These are phyloP conservation scores for Botrytis elliptica DNA, from an alignment of 2,329 filamentous ascomycete genomes.

Conservation along the genomic window DNA sequence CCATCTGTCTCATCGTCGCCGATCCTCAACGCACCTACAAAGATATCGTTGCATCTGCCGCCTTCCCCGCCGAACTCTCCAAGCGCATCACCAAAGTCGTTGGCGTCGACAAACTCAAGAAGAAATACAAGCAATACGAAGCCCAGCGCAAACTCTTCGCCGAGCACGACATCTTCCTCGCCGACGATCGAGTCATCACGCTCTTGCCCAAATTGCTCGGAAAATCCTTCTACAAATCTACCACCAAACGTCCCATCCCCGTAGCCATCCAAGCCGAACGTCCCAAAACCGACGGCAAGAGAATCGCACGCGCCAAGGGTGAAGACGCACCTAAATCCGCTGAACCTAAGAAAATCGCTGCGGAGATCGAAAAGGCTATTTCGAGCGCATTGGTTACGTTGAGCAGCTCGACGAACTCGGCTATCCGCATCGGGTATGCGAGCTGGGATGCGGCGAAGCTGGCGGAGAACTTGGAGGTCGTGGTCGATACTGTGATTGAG, in stretches of 20 bases:
- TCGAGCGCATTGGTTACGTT: constrained; percentile 77
- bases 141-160: constrained; percentile 75
- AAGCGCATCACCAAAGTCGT: constrained; percentile 74
- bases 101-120: constrained; percentile 79
- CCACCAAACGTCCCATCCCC: constrained; percentile 81
- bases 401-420: constrained; percentile 73
- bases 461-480: constrained; percentile 75
- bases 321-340: constrained; percentile 47
- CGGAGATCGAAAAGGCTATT: constrained; percentile 78
- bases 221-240: constrained; percentile 88
- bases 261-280: constrained; percentile 65
- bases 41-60: constrained; percentile 73
- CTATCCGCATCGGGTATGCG: constrained; percentile 75
- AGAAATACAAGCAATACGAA: constrained; percentile 88
- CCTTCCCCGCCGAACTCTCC: constrained; percentile 66
- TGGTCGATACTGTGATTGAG: constrained; percentile 67
- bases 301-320: constrained; percentile 55
- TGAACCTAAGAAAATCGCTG: constrained; percentile 58
- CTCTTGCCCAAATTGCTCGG: constrained; percentile 75
- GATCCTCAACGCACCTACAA: constrained; percentile 83
- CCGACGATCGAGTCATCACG: constrained; percentile 80
- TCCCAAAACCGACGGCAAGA: constrained; percentile 59
- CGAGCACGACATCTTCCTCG: constrained; percentile 92
- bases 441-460: constrained; percentile 73
- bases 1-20: constrained; percentile 84